Evolutionary conservation across 2,329 filamentous ascomycete genomes (phyloP).

Genomic region (Apiospora koreana): DNA sequence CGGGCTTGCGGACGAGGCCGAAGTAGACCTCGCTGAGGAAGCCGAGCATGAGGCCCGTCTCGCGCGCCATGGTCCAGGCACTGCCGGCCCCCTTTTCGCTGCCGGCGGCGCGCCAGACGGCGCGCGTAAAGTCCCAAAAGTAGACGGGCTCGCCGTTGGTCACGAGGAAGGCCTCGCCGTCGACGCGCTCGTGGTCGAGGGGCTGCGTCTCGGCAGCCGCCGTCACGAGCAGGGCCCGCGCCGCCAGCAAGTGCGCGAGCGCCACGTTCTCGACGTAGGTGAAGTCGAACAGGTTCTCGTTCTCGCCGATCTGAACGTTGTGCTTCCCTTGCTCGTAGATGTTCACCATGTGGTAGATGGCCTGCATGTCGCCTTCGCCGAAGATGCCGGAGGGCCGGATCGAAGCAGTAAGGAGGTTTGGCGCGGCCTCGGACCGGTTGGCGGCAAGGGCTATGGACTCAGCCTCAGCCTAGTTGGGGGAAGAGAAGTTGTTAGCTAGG

Average conservation of each 20-base stretch:
- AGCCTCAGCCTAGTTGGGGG: constrained; percentile 62
- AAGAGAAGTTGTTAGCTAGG: neutral
- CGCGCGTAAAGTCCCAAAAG: constrained; percentile 86
- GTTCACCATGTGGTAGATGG: constrained; percentile 72
- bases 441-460: constrained; percentile 79
- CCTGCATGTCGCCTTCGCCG: constrained; percentile 82
- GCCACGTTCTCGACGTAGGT: constrained; percentile 65
- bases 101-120: constrained; percentile 70
- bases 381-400: constrained; percentile 89
- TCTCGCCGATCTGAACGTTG: constrained; percentile 76
- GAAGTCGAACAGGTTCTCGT: constrained; percentile 65
- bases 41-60: constrained; percentile 54
- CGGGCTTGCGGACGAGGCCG: constrained; percentile 49
- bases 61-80: constrained; percentile 56
- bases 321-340: constrained; percentile 70
- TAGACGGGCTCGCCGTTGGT: constrained; percentile 88
- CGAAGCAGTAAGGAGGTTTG: constrained; percentile 71
- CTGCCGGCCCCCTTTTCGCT: constrained; percentile 51
- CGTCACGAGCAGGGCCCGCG: constrained; percentile 68
- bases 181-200: constrained; percentile 72
- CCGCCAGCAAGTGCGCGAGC: constrained; percentile 82
- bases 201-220: constrained; percentile 56
- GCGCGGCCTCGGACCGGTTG: constrained; percentile 58
- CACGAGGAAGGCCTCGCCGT: constrained; percentile 87
- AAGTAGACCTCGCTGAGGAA: constrained; percentile 54